phyloP scores from a whole-genome alignment of 257 asterid species.

The Nicotiana knightiana region DNA sequence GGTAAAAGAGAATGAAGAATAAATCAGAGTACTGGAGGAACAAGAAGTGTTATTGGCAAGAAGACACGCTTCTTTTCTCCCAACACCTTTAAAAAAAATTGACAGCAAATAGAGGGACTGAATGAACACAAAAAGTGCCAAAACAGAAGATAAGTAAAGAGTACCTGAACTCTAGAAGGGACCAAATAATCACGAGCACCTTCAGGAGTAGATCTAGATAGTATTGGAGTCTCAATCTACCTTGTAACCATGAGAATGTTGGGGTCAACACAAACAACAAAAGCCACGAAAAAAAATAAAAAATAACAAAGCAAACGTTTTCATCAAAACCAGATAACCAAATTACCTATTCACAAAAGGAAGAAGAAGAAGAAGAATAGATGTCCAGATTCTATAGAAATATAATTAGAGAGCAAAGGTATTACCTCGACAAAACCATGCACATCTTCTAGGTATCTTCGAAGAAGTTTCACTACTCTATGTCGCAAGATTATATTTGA shows the following conservation, averaged over 20 bases:
- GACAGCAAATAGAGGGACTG: slow-evolving; percentile 4
- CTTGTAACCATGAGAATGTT: slow-evolving; percentile 69
- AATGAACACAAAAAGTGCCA: background rate
- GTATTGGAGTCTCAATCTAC: slow-evolving; percentile 99
- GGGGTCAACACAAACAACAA: slow-evolving; percentile 55
- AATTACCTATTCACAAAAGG: background rate
- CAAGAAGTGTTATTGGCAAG: background rate
- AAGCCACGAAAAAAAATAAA: background rate
- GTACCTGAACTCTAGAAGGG: slow-evolving; percentile 98
- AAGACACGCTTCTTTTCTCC: background rate
- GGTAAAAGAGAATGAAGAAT: background rate
- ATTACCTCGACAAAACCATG: slow-evolving; percentile 94
- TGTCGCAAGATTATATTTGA: slow-evolving; percentile 81
- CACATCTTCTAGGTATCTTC: slow-evolving; percentile 82
- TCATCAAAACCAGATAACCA: background rate
- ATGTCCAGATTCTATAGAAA: background rate
- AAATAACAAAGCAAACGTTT: slow-evolving; percentile 6
- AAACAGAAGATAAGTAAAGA: slow-evolving; percentile 6
- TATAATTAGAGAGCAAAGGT: slow-evolving; percentile 10
- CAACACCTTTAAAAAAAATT: background rate
- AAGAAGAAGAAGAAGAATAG: background rate
- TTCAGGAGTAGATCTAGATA: slow-evolving; percentile 99
- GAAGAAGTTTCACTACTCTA: slow-evolving; percentile 79
- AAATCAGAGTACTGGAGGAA: background rate
- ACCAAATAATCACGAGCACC: slow-evolving; percentile 99